Evolutionary conservation across 169 alveolate species (phyloP).

Genomic region (Plasmodium inui): DNA sequence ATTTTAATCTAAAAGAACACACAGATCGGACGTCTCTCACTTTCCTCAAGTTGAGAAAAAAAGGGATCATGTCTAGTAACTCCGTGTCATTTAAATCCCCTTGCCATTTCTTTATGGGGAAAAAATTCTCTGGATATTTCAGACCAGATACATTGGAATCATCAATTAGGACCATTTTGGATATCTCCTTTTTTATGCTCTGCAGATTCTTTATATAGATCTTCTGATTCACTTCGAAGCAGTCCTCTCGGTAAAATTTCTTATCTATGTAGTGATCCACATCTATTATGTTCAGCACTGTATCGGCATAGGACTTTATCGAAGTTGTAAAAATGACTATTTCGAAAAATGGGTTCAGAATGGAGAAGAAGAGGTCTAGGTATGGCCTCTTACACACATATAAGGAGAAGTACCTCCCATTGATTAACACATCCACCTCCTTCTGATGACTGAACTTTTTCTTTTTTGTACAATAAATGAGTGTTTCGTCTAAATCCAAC

Average conservation of each 20-base stretch:
- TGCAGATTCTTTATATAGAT: constrained; percentile 70
- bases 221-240: constrained; percentile 66
- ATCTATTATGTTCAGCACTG: constrained; percentile 76
- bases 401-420: constrained; percentile 66
- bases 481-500: constrained; percentile 83
- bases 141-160: constrained; percentile 75
- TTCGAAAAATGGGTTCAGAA: constrained; percentile 75
- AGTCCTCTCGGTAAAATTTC: constrained; percentile 80
- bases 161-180: constrained; percentile 78
- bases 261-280: constrained; percentile 79
- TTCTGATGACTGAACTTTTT: constrained; percentile 44
- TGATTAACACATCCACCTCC: constrained; percentile 67
- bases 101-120: constrained; percentile 85
- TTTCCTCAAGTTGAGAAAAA: constrained; percentile 79
- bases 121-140: constrained; percentile 78
- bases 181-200: constrained; percentile 77
- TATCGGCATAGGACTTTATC: constrained; percentile 76
- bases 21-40: constrained; percentile 81
- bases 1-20: constrained; percentile 45
- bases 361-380: constrained; percentile 77
- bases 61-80: constrained; percentile 84
- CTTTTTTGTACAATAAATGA: constrained; percentile 72
- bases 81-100: constrained; percentile 83
- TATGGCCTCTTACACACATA: constrained; percentile 80
- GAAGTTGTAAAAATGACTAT: constrained; percentile 79